Conservation (phyloP, 1,284 basidiomycete species). For the Cystobasidiaceae sp. region DNA sequence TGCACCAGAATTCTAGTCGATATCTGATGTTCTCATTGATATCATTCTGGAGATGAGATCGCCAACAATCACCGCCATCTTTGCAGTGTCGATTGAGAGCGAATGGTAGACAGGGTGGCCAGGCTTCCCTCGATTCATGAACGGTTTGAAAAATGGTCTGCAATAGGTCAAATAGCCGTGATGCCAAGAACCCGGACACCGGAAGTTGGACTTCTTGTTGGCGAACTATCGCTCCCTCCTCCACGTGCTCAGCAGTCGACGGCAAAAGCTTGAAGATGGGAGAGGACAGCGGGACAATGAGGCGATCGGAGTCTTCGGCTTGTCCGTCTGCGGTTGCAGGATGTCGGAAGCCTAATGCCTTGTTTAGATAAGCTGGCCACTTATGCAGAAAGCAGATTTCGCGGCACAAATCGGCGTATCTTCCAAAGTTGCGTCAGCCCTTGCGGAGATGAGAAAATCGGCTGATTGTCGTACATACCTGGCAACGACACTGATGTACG, state of each 20-base stretch:
- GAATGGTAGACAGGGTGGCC: background rate
- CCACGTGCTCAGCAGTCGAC: background rate
- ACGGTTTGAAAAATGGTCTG: background rate
- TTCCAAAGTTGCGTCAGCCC: too few species aligned
- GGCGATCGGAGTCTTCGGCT: background rate
- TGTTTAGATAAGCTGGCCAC: background rate
- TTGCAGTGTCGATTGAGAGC: background rate
- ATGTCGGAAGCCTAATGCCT: background rate
- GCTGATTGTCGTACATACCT: too few species aligned
- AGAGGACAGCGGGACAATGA: background rate
- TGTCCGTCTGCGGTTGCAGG: background rate
- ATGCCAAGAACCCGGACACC: background rate
- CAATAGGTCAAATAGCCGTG: background rate
- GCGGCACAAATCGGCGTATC: too few species aligned
- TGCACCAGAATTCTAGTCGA: background rate
- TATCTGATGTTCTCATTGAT: background rate
- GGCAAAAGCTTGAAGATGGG: background rate
- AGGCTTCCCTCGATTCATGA: background rate
- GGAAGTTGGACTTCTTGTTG: background rate
- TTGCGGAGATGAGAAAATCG: too few species aligned
- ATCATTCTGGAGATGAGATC: background rate
- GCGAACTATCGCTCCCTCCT: background rate
- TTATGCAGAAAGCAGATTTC: too few species aligned
- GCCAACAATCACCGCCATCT: background rate
- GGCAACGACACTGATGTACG: too few species aligned